phyloP scores from a whole-genome alignment of 768 basidiomycete genomes.

The Xerocomus brunneocitrinus region DNA sequence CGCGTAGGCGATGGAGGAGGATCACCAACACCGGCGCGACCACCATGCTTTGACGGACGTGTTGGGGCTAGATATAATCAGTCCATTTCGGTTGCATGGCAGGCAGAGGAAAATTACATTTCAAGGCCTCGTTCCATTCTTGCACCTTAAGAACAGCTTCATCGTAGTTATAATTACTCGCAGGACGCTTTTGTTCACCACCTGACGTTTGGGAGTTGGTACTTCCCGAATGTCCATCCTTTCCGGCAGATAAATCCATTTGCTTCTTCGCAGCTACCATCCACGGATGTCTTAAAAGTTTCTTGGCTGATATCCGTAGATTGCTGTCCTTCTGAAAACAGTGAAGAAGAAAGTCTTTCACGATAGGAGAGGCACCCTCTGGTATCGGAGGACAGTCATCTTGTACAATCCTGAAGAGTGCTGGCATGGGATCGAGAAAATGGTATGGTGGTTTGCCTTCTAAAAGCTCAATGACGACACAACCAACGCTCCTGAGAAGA shows the following conservation, averaged over 20 bases:
- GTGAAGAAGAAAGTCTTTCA: conserved; percentile 94
- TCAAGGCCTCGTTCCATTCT: conserved; percentile 97
- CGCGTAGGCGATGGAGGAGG: conserved; percentile 44
- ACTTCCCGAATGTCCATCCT: conserved; percentile 29
- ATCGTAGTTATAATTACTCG: conserved; percentile 85
- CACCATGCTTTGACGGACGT: conserved; percentile 64
- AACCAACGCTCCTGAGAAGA: conserved; percentile 72
- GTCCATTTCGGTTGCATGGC: conserved; percentile 2
- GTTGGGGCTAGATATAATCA: conserved; percentile 53
- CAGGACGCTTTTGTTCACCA: conserved; percentile 40
- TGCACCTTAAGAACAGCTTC: conserved; percentile 94
- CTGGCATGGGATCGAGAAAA: conserved; percentile 96
- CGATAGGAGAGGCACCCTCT: conserved; percentile 89
- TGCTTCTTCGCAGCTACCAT: conserved; percentile 84
- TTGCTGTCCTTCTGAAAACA: conserved; percentile 99
- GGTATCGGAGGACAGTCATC: conserved; percentile 97
- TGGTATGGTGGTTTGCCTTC: conserved; percentile 94
- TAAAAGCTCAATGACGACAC: conserved; percentile 91
- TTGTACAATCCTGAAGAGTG: conserved; percentile 96
- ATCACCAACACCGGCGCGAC: conserved; percentile 33
- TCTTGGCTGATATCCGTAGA: conserved; percentile 89
- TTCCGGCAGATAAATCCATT: conserved; percentile 37
- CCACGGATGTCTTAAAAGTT: conserved; percentile 92
- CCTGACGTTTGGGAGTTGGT: conserved; percentile 35
- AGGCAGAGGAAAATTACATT: conserved; percentile 49